phyloP scores from a whole-genome alignment of 1,284 basidiomycete genomes.

The Chiua sp. region DNA sequence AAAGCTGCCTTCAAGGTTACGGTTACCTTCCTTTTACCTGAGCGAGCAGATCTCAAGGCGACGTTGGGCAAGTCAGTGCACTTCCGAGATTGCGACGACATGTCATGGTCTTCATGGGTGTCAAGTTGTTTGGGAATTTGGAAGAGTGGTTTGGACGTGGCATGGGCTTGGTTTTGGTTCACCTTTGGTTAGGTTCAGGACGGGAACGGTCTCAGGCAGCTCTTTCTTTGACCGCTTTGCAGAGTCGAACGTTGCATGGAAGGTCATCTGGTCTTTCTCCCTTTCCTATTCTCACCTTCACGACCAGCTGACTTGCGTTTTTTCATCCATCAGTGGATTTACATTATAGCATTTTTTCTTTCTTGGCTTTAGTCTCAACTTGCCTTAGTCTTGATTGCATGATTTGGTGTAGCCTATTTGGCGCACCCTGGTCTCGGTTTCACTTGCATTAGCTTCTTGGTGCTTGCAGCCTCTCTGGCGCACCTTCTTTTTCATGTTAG shows the following conservation, averaged over 20 bases:
- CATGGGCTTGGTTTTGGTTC: neutral
- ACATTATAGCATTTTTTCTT: neutral
- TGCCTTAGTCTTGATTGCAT: neutral
- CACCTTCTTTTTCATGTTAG: too few relatives aligned
- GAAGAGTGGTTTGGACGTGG: neutral
- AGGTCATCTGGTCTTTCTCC: slow-evolving; percentile 5
- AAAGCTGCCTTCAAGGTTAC: neutral
- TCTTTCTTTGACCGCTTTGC: neutral
- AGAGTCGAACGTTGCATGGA: neutral
- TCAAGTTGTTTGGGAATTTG: neutral
- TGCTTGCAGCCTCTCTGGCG: too few relatives aligned
- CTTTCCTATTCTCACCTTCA: neutral
- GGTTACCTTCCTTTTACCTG: neutral
- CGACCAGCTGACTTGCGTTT: neutral
- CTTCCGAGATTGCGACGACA: too few relatives aligned
- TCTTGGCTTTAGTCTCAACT: neutral
- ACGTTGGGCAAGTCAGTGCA: neutral
- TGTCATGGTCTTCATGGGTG: neutral
- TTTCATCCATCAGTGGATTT: too few relatives aligned
- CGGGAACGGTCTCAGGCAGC: neutral
- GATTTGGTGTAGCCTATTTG: neutral
- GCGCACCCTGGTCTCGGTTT: neutral
- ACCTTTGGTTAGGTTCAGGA: neutral
- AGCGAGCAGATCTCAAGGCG: neutral
- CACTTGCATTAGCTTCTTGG: too few relatives aligned